These are phyloP conservation scores for Penicillium steckii DNA, from an alignment of 495 filamentous ascomycete species.

Conservation along the genomic window DNA sequence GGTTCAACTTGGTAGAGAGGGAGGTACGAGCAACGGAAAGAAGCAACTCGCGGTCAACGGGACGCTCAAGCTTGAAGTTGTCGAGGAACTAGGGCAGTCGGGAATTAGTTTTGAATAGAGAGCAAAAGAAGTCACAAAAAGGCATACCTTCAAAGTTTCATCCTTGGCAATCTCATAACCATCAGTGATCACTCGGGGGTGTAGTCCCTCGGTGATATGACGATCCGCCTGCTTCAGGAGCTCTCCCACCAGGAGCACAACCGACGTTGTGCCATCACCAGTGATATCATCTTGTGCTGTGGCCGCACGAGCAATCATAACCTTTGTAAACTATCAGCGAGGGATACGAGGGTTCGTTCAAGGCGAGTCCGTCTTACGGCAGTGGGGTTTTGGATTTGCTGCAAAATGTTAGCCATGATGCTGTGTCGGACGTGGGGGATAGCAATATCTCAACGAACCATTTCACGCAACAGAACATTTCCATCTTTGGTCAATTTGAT, in stretches of 20 bases:
- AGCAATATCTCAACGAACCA: slow-evolving; percentile 58
- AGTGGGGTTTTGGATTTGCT: slow-evolving; percentile 83
- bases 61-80: slow-evolving; percentile 79
- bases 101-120: slow-evolving; percentile 9
- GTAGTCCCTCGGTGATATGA: slow-evolving; percentile 89
- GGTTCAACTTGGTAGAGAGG: slow-evolving; percentile 90
- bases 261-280: slow-evolving; percentile 95
- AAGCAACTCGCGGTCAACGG: slow-evolving; percentile 91
- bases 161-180: slow-evolving; percentile 96
- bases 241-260: slow-evolving; percentile 93
- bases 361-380: slow-evolving; percentile 56
- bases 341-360: slow-evolving; percentile 9
- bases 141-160: slow-evolving; percentile 80
- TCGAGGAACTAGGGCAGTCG: slow-evolving; percentile 74
- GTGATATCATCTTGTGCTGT: slow-evolving; percentile 98
- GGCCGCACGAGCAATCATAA: slow-evolving; percentile 98
- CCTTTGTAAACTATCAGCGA: slow-evolving; percentile 42
- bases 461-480: slow-evolving; percentile 91
- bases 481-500: slow-evolving; percentile 99
- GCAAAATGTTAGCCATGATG: slow-evolving; percentile 33
- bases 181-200: slow-evolving; percentile 95
- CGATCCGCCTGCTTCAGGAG: slow-evolving; percentile 95
- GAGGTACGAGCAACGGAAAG: slow-evolving; percentile 93
- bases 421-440: neutral
- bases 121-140: no score